Percentiles rank a stretch among this genome's conserved stretches.
Conservation (phyloP, 306 rosid species). For the Arachis hypogaea region DNA sequence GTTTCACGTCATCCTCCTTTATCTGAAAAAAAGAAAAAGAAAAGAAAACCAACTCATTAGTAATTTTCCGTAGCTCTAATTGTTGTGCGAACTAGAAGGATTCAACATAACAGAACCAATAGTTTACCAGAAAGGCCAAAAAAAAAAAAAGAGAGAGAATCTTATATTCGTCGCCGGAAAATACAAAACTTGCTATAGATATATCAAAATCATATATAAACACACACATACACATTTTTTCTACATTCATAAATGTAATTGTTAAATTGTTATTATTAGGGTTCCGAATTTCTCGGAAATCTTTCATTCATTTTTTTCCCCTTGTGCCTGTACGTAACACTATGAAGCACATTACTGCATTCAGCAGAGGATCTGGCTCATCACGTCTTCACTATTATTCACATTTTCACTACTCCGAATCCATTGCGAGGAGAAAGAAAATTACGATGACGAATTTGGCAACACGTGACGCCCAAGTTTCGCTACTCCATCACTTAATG, state of each 20-base stretch:
- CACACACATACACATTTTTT: not conserved
- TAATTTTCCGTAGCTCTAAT: not conserved
- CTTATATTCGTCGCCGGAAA: constrained; percentile 34
- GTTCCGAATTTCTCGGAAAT: constrained; percentile 41
- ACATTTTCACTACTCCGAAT: constrained; percentile 3
- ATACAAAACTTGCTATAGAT: not conserved
- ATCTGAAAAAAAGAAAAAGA: not conserved
- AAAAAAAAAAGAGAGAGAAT: constrained; percentile 9
- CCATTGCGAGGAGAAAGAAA: constrained; percentile 27
- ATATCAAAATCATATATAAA: not conserved
- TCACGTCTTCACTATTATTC: constrained; percentile 30
- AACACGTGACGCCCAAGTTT: constrained; percentile 55
- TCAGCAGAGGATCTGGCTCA: not conserved
- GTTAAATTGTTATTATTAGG: not conserved
- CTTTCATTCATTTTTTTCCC: not conserved
- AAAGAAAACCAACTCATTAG: not conserved
- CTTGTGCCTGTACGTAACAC: not conserved
- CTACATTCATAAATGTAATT: constrained; percentile 34
- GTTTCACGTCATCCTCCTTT: constrained; percentile 21
- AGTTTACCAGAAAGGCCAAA: not conserved
- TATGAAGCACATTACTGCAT: not conserved
- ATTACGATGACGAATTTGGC: constrained; percentile 22
- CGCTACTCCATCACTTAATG: constrained; percentile 16
- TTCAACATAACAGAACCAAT: constrained; percentile 40
- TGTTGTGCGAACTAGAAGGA: constrained; percentile 32